Conservation (phyloP, 495 filamentous ascomycete genomes). For the Sabuloglossum arenarium region DNA sequence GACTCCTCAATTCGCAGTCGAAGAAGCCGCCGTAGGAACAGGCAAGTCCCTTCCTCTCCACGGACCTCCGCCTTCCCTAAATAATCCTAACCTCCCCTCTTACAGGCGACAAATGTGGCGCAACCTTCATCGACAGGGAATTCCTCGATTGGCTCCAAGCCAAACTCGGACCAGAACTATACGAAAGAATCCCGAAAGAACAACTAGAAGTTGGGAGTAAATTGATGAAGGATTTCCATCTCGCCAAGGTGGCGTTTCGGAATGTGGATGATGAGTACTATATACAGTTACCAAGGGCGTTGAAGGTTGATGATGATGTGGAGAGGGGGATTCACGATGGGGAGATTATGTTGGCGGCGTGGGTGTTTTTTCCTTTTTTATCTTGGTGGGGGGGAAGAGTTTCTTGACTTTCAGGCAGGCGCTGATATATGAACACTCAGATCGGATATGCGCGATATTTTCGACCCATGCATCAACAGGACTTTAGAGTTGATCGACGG, state of each 20-base stretch:
- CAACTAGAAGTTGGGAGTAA: neutral
- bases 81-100: no score
- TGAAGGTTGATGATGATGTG: neutral
- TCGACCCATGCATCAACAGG: neutral
- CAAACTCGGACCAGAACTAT: constrained; percentile 4
- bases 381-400: no score
- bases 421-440: neutral
- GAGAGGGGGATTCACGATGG: neutral
- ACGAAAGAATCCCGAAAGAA: neutral
- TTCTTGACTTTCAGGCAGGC: neutral
- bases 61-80: no score
- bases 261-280: neutral
- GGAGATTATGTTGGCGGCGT: neutral
- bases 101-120: constrained; percentile 7
- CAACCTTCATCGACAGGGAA: constrained; percentile 8
- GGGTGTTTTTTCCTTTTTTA: neutral
- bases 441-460: neutral
- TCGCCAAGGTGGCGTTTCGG: neutral
- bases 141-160: constrained; percentile 9
- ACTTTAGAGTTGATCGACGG: neutral
- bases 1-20: neutral
- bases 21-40: neutral
- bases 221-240: neutral
- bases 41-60: no score
- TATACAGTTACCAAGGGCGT: neutral